Evolutionary conservation across 164 flowering plant species (phyloP), one percentile per base, ranked within the genome.

Genomic region (Annona squamosa): DNA sequence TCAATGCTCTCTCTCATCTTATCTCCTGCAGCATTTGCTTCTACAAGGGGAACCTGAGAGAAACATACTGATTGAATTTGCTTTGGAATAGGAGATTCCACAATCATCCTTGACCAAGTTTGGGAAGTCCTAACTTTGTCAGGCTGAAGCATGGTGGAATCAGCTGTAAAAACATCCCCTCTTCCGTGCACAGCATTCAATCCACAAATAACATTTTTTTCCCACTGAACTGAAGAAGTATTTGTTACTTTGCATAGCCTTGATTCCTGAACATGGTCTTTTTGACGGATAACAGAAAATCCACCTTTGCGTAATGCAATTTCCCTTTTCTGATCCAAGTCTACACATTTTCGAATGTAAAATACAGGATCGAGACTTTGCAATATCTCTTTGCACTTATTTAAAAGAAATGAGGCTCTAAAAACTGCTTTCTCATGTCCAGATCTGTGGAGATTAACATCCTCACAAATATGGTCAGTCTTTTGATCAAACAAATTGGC

Each of bases 291-390:
- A 2, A 37, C 37, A 2, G 46, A 41, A 18, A 12, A 10, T 16
- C 16, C 41, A 26, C 72, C 64, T 44, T 48, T 10, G 45, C 44
- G 19, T 65, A 57, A 67, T 4, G 44, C 10, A 41, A 56, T 43
- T 48, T 44, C 52, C n/a, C 46, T 66, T 26, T 68, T 19, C 46
- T 18, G 13, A 69, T 69, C 72, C 59, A 72, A 70, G 74, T 52
- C 41, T 66, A 71, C 16, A 78, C 48, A 63, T 46, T 62, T 70
- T 66, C 73, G 71, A 5, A 87, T 82, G 68, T 43, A 83, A 41
- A 78, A 74, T 52, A 88, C 69, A 37, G 94, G 98, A 10, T 93
- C 90, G 19, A 72, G 77, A 76, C 87, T 86, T 42, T 64, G 74
- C 80, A 90, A 75, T 74, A 90, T 87, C 17, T 59, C 48, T 70